A percentile compares a stretch with the other conserved stretches of the same genome.
phyloP scores from a whole-genome alignment of 495 filamentous ascomycete species.

The Talaromyces adpressus region DNA sequence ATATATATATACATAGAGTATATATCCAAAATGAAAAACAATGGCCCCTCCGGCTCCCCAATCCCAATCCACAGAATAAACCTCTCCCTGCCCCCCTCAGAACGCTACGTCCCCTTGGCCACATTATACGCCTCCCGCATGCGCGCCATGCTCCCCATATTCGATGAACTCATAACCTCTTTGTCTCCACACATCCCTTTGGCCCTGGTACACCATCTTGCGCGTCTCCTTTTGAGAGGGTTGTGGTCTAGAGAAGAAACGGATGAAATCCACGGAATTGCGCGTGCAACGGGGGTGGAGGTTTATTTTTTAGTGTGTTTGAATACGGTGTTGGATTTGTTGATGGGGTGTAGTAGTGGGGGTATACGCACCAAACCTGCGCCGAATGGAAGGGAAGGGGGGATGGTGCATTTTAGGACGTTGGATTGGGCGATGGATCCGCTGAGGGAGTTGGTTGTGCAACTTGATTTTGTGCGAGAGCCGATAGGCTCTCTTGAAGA shows the following conservation, averaged over 20 bases:
- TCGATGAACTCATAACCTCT: conserved; percentile 34
- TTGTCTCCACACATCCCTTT: conserved; percentile 20
- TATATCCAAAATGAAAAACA: background rate
- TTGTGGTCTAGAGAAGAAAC: conserved; percentile 52
- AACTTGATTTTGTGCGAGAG: conserved; percentile 47
- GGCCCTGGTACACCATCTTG: conserved; percentile 26
- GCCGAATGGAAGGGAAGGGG: background rate
- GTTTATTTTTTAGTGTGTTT: conserved; percentile 54
- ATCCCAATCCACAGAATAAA: conserved; percentile 46
- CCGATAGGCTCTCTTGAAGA: background rate
- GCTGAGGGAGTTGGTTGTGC: conserved; percentile 48
- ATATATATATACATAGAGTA: too few relatives aligned
- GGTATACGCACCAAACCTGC: conserved; percentile 18
- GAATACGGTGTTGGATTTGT: conserved; percentile 55
- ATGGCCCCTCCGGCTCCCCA: background rate
- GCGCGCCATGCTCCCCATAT: conserved; percentile 33
- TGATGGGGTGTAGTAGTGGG: conserved; percentile 63
- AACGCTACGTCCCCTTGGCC: conserved; percentile 48
- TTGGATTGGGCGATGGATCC: conserved; percentile 63
- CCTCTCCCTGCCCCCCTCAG: conserved; percentile 48
- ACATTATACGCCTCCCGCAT: conserved; percentile 38
- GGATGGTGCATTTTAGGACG: conserved; percentile 58
- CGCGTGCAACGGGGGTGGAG: conserved; percentile 40
- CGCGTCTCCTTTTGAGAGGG: conserved; percentile 36
- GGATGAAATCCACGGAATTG: conserved; percentile 53